A percentile compares a stretch with the other conserved stretches of the same genome.
phyloP scores from a whole-genome alignment of 495 filamentous ascomycete species.

The Lophiostoma macrostomum region DNA sequence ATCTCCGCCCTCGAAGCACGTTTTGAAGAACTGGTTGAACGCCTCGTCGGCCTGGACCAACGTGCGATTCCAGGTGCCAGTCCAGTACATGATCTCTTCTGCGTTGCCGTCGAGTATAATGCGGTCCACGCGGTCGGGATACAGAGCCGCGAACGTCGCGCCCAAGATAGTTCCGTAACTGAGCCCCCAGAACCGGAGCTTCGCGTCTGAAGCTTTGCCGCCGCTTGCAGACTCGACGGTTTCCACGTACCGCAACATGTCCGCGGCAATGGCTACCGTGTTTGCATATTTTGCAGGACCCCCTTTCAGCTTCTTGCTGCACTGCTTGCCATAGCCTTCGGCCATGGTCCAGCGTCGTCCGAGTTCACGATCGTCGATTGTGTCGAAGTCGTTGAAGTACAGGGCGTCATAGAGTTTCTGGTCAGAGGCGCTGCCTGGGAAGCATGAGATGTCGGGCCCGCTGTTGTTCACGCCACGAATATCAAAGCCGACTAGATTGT shows the following conservation, averaged over 20 bases:
- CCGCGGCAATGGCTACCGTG: slow-evolving; percentile 46
- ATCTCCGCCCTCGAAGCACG: too few species aligned
- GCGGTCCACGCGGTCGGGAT: slow-evolving; percentile 49
- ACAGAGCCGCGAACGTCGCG: slow-evolving; percentile 50
- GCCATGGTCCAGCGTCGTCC: slow-evolving; percentile 32
- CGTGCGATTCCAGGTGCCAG: too few species aligned
- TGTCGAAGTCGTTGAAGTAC: slow-evolving; percentile 32
- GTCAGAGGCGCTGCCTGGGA: slow-evolving; percentile 40
- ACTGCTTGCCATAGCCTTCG: slow-evolving; percentile 3
- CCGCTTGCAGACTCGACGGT: slow-evolving; percentile 43
- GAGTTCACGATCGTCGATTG: slow-evolving; percentile 33
- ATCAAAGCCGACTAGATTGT: slow-evolving; percentile 57
- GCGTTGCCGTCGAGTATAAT: slow-evolving; percentile 53
- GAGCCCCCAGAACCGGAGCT: slow-evolving; percentile 34
- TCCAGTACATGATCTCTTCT: too few species aligned
- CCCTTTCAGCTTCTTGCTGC: too few species aligned
- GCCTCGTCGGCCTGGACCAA: too few species aligned
- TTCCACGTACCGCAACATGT: slow-evolving; percentile 51
- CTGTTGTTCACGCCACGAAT: slow-evolving; percentile 41
- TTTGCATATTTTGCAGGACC: slow-evolving; percentile 47
- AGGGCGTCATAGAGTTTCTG: slow-evolving; percentile 27
- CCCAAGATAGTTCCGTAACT: slow-evolving; percentile 32
- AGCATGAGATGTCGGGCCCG: slow-evolving; percentile 46
- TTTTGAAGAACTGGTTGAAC: too few species aligned
- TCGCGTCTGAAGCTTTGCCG: too few species aligned